Evolutionary conservation across 495 filamentous ascomycete species (phyloP).

Genomic region (Niebla homalea): DNA sequence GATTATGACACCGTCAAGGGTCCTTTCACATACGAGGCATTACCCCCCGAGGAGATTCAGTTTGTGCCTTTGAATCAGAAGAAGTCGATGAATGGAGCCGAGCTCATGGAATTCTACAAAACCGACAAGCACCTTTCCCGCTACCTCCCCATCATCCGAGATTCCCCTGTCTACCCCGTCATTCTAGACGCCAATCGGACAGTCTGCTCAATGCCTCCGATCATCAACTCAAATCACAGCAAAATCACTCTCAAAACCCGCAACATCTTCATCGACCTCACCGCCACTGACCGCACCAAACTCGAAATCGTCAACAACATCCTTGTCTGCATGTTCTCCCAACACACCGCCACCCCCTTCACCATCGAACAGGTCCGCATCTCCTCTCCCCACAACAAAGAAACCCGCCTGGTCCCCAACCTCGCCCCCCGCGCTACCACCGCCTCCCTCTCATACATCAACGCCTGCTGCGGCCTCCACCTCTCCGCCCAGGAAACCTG

Average conservation of each 20-base stretch:
- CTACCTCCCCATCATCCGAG: slow-evolving; percentile 84
- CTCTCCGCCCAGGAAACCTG: slow-evolving; percentile 60
- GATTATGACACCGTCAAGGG: slow-evolving; percentile 88
- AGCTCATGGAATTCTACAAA: slow-evolving; percentile 92
- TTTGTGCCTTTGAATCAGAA: slow-evolving; percentile 87
- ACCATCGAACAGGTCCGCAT: slow-evolving; percentile 89
- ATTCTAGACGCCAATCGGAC: slow-evolving; percentile 79
- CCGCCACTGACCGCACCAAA: slow-evolving; percentile 93
- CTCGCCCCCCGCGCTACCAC: slow-evolving; percentile 59
- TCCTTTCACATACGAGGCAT: slow-evolving; percentile 92
- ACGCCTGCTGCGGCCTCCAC: slow-evolving; percentile 72
- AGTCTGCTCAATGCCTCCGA: slow-evolving; percentile 88
- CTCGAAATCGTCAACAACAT: slow-evolving; percentile 90
- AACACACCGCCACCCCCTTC: slow-evolving; percentile 78
- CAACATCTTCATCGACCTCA: slow-evolving; percentile 95
- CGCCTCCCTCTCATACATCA: slow-evolving; percentile 84
- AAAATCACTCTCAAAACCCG: slow-evolving; percentile 84
- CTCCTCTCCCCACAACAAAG: slow-evolving; percentile 76
- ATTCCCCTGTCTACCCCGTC: slow-evolving; percentile 91
- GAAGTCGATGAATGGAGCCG: slow-evolving; percentile 69
- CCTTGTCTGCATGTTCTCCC: slow-evolving; percentile 92
- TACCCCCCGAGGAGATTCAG: slow-evolving; percentile 80
- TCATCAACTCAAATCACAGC: slow-evolving; percentile 93
- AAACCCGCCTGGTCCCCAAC: slow-evolving; percentile 68
- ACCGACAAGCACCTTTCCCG: slow-evolving; percentile 70